phyloP scores from a whole-genome alignment of 129 eudicot species.

The Heracleum sosnowskyi region DNA sequence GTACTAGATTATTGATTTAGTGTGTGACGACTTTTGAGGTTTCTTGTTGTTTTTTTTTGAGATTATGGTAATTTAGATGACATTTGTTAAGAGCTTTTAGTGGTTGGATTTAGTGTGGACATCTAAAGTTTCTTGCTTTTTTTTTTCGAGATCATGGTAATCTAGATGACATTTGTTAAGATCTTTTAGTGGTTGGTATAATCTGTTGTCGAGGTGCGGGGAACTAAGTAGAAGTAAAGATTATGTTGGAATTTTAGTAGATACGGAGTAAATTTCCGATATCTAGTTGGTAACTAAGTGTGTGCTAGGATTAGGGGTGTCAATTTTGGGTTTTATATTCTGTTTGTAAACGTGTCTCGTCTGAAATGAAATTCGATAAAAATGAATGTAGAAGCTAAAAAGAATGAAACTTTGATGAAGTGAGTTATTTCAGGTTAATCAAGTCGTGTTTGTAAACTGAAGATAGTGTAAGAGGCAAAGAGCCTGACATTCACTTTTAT shows the following conservation, averaged over 20 bases:
- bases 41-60: too few relatives aligned
- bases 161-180: too few relatives aligned
- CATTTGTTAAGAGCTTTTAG: too few relatives aligned
- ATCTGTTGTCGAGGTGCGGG: too few relatives aligned
- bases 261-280: not conserved
- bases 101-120: too few relatives aligned
- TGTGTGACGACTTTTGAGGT: not conserved
- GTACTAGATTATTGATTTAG: not conserved
- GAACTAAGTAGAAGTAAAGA: too few relatives aligned
- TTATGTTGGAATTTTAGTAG: not conserved
- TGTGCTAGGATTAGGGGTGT: not conserved
- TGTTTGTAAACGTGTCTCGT: not conserved
- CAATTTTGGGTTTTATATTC: not conserved
- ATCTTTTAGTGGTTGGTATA: too few relatives aligned
- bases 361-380: not conserved
- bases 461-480: not conserved
- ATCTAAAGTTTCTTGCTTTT: too few relatives aligned
- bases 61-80: too few relatives aligned
- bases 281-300: not conserved
- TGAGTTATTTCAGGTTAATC: not conserved
- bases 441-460: not conserved
- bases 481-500: too few relatives aligned
- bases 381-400: not conserved
- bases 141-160: too few relatives aligned
- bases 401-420: not conserved